Evolutionary conservation across 2,329 filamentous ascomycete species (phyloP), one percentile per base, ranked within the genome.

Genomic region (Allantophomopsis cytisporea): DNA sequence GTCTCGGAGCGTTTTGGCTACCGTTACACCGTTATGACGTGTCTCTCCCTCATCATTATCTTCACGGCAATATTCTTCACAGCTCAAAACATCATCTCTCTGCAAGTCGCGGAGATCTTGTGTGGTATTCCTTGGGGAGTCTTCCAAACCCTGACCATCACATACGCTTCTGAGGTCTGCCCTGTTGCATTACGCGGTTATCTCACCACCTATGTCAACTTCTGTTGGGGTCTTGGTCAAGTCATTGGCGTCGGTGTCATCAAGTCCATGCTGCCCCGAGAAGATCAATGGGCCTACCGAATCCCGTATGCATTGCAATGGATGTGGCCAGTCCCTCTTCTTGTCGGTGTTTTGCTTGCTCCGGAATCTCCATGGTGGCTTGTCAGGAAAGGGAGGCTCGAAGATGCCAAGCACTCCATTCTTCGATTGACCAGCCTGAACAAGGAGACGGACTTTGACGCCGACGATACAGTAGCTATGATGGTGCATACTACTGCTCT

Each of bases 401-500:
- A 63, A n/a, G 61, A 68, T 23, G 66, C 66, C 15, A 68, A 67
- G 48, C 57, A 56, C 31, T 39, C 48, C 1, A 47, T 55, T 8
- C 42, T 55, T 14, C 49, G 54, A 15, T 41, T 57, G 12, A 56
- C 54, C 5, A 49, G 37, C 44, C 55, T 37, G 54, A 63, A 41
- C 47, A 66, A 47, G 60, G 65, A 44, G 60, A 60, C 49, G 37
- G 41, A 52, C 7, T 62, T 65, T 30, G 59, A 73, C 41, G 57
- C 66, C 2, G 55, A 65, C 21, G 61, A 66, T 35, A 65, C 65
- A 12, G 54, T 79, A 16, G 60, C 69, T 2, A 66, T 70, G 49
- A 77, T 80, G 50, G 57, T 66, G 17, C 67, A 76, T 47, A 78
- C 73, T 0, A 70, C 76, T 41, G 60, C 66, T 39, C 55, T 74